Evolutionary conservation across 169 alveolate genomes (phyloP).

Genomic region (Plasmodium gonderi): DNA sequence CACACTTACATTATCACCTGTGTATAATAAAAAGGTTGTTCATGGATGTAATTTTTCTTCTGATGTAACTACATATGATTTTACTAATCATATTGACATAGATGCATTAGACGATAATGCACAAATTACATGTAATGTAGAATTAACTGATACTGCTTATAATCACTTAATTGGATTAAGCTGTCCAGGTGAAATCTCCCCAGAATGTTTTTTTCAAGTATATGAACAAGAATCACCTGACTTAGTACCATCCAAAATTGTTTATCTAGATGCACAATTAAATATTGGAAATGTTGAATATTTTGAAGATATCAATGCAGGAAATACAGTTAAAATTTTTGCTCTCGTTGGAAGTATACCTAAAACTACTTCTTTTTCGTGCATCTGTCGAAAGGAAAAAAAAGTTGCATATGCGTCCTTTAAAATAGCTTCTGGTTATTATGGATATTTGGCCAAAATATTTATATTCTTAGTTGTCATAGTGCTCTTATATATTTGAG

Average conservation of each 20-base stretch:
- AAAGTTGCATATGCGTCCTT: slow-evolving; percentile 40
- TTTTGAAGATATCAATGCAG: slow-evolving; percentile 22
- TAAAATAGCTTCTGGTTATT: slow-evolving; percentile 40
- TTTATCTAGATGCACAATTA: slow-evolving; percentile 49
- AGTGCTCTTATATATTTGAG: slow-evolving; percentile 12
- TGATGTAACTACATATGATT: background rate
- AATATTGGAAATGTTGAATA: slow-evolving; percentile 60
- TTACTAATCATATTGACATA: slow-evolving; percentile 27
- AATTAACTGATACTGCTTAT: background rate
- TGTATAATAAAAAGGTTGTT: slow-evolving; percentile 12
- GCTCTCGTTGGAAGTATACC: slow-evolving; percentile 52
- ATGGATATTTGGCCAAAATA: slow-evolving; percentile 30
- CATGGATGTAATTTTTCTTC: slow-evolving; percentile 60
- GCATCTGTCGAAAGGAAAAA: slow-evolving; percentile 42
- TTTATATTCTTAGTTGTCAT: slow-evolving; percentile 27
- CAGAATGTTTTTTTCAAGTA: slow-evolving; percentile 60
- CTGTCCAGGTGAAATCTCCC: slow-evolving; percentile 42
- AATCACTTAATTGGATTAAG: slow-evolving; percentile 41
- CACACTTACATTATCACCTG: background rate
- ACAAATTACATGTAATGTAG: slow-evolving; percentile 20
- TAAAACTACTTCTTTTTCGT: slow-evolving; percentile 25
- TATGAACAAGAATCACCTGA: slow-evolving; percentile 13
- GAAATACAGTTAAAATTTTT: slow-evolving; percentile 16
- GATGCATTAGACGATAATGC: slow-evolving; percentile 1
- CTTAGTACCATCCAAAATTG: slow-evolving; percentile 37